A percentile compares a stretch with the other conserved stretches of the same genome.
These are phyloP conservation scores for Nakazawaea siamensis DNA, from an alignment of 805 yeast genomes.

Conservation along the genomic window DNA sequence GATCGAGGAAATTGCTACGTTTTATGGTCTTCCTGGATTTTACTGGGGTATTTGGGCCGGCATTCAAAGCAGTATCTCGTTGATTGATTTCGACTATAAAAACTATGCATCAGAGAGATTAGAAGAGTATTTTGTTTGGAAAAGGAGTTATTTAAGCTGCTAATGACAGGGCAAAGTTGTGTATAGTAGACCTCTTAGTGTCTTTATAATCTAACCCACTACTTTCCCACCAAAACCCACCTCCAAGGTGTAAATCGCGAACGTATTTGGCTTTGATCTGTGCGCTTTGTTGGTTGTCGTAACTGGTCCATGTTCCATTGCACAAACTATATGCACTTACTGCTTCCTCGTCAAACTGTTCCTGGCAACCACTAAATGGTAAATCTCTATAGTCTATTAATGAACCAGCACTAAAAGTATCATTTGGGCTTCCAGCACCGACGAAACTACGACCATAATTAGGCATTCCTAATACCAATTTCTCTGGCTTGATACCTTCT, in stretches of 20 bases:
- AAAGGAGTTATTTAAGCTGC: constrained; percentile 16
- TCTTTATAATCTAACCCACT: constrained; percentile 51
- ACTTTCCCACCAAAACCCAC: constrained; percentile 96
- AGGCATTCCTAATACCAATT: constrained; percentile 81
- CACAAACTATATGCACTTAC: constrained; percentile 51
- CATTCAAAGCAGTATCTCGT: constrained; percentile 60
- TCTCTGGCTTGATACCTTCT: constrained; percentile 34
- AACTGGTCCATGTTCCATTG: constrained; percentile 39
- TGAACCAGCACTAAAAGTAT: no score
- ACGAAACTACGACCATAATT: constrained; percentile 52
- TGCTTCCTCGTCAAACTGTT: constrained; percentile 40
- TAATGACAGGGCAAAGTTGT: constrained; percentile 35
- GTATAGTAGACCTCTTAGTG: constrained; percentile 30
- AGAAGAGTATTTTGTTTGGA: constrained; percentile 69
- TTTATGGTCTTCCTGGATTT: constrained; percentile 76
- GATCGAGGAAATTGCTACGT: constrained; percentile 46
- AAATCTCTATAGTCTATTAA: constrained; percentile 52
- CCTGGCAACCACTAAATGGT: constrained; percentile 35
- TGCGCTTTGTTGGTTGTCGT: constrained; percentile 55
- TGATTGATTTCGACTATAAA: constrained; percentile 65
- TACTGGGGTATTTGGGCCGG: constrained; percentile 85
- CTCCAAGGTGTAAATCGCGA: constrained; percentile 43
- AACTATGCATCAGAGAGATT: constrained; percentile 52
- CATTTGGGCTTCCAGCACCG: no score
- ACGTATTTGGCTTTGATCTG: constrained; percentile 55